Evolutionary conservation across 1,284 basidiomycete genomes (phyloP).

Genomic region (Trichosporon ovoides): DNA sequence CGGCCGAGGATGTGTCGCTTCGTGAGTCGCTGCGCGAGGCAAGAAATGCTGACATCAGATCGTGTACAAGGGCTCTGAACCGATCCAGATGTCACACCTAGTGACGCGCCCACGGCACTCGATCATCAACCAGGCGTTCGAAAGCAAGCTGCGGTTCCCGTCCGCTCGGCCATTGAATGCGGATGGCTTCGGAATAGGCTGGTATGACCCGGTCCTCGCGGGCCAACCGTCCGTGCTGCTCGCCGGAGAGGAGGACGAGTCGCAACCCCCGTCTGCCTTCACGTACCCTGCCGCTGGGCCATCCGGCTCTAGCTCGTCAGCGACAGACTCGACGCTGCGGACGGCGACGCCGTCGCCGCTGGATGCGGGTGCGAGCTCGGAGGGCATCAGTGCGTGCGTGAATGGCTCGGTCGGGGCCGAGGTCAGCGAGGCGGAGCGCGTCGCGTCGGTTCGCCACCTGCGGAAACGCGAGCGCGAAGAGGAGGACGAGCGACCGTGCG

Average conservation of each 20-base stretch:
- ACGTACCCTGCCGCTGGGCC: not conserved
- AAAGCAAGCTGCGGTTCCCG: conserved; percentile 78
- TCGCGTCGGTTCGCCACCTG: conserved; percentile 25
- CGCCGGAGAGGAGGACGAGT: not conserved
- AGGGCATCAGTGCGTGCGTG: not conserved
- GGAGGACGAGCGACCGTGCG: conserved; percentile 79
- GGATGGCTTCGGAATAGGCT: conserved; percentile 94
- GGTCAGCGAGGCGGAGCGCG: conserved; percentile 19
- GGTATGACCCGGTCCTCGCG: conserved; percentile 49
- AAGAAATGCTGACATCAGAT: conserved; percentile 28
- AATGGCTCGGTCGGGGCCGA: conserved; percentile 7
- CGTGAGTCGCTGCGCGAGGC: conserved; percentile 45
- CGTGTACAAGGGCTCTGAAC: conserved; percentile 80
- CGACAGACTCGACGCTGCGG: conserved; percentile 9
- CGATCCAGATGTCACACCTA: conserved; percentile 81
- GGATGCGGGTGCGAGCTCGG: not conserved
- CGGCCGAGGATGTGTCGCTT: conserved; percentile 66
- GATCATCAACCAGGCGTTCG: conserved; percentile 93
- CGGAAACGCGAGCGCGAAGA: conserved; percentile 55
- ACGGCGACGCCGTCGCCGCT: conserved; percentile 12
- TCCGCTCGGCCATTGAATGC: conserved; percentile 80
- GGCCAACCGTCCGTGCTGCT: not conserved
- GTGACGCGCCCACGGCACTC: conserved; percentile 88
- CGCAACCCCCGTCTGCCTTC: not conserved
- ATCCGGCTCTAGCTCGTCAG: not conserved